Conservation (phyloP, 768 basidiomycete species). For the Lentinula lateritia region DNA sequence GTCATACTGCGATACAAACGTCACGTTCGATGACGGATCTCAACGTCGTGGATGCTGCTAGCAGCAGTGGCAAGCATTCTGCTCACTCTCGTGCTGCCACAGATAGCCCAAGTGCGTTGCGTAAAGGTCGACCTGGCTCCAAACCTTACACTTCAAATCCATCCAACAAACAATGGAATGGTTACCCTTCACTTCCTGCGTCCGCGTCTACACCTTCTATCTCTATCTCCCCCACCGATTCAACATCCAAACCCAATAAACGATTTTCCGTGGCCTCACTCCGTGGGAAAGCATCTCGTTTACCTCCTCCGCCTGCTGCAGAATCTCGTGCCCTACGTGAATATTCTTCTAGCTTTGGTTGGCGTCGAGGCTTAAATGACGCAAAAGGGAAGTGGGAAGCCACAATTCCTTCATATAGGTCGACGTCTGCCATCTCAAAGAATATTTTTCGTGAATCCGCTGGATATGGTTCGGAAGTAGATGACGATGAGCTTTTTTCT, state of each 20-base stretch:
- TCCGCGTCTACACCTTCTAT: neutral
- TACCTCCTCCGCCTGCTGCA: conserved; percentile 38
- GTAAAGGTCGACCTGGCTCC: neutral
- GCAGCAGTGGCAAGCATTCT: neutral
- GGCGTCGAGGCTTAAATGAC: conserved; percentile 32
- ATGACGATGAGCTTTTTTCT: conserved; percentile 5
- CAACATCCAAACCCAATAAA: conserved; percentile 12
- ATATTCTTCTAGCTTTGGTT: conserved; percentile 35
- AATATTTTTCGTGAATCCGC: neutral
- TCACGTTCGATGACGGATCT: neutral
- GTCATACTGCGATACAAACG: conserved; percentile 19
- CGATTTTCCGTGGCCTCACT: conserved; percentile 34
- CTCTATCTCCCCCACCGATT: neutral
- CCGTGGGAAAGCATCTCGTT: conserved; percentile 14
- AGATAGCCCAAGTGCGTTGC: neutral
- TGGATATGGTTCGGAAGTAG: neutral
- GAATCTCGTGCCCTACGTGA: conserved; percentile 40
- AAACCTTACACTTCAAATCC: neutral
- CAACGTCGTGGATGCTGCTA: neutral
- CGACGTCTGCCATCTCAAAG: neutral
- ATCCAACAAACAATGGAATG: neutral
- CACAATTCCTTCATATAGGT: neutral
- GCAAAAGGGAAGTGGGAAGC: conserved; percentile 1
- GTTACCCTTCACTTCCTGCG: neutral
- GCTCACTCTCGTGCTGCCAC: neutral